phyloP scores from a whole-genome alignment of 192 early-diverging fungal genomes.

The Pilaira anomala region DNA sequence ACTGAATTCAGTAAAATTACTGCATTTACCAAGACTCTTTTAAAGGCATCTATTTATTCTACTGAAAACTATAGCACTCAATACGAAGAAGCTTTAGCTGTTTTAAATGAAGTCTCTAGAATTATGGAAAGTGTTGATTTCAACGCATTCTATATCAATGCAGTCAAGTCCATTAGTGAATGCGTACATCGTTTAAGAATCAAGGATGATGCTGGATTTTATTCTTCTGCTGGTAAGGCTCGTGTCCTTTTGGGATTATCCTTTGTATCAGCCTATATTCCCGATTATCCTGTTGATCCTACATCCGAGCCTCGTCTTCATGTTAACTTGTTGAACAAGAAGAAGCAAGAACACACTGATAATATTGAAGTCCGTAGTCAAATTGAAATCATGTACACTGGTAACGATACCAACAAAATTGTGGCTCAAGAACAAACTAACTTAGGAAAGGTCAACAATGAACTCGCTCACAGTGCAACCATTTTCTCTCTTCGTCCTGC shows the following conservation, averaged over 20 bases:
- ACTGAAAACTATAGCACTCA: neutral
- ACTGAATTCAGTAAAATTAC: slow-evolving; percentile 9
- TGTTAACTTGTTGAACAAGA: slow-evolving; percentile 59
- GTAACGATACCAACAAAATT: slow-evolving; percentile 45
- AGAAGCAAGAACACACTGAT: slow-evolving; percentile 42
- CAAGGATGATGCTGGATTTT: slow-evolving; percentile 15
- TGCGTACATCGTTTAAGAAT: slow-evolving; percentile 10
- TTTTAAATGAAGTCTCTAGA: neutral
- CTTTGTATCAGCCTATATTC: slow-evolving; percentile 71
- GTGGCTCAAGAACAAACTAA: slow-evolving; percentile 33
- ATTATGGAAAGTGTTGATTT: slow-evolving; percentile 8
- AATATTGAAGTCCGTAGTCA: slow-evolving; percentile 56
- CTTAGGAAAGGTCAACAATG: slow-evolving; percentile 33
- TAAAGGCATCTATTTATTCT: slow-evolving; percentile 16
- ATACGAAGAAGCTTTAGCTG: neutral
- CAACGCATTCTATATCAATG: slow-evolving; percentile 13
- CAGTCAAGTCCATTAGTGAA: slow-evolving; percentile 17
- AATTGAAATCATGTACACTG: slow-evolving; percentile 63
- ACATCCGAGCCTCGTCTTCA: slow-evolving; percentile 68
- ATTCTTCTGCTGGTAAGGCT: slow-evolving; percentile 47
- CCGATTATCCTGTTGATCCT: slow-evolving; percentile 80
- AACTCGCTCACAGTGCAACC: slow-evolving; percentile 36
- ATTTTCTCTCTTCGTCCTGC: slow-evolving; percentile 63
- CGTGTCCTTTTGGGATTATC: slow-evolving; percentile 57
- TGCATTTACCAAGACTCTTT: slow-evolving; percentile 8